These are phyloP conservation scores for Globisporangium middletonii DNA, from an alignment of 352 stramenopile genomes.

Conservation along the genomic window DNA sequence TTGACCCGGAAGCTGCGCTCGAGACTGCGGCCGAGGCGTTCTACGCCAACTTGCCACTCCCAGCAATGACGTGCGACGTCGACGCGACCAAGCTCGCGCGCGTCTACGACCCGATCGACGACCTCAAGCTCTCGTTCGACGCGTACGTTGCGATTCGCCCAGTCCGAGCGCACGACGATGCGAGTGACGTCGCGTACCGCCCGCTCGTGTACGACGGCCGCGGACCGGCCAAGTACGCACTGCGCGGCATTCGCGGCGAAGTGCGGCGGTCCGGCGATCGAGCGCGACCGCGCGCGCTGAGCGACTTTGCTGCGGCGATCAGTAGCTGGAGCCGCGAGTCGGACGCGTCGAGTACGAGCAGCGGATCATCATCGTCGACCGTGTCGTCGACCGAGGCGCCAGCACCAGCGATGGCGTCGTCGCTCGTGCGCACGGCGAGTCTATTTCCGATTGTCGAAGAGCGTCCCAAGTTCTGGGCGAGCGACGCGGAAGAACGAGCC, in stretches of 20 bases:
- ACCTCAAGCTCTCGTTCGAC: constrained; percentile 77
- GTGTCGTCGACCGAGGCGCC: too few relatives aligned
- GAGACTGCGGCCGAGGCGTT: constrained; percentile 47
- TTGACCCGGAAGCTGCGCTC: constrained; percentile 32
- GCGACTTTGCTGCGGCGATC: too few relatives aligned
- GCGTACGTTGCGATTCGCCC: constrained; percentile 48
- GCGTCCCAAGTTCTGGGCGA: constrained; percentile 6
- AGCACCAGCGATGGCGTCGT: not conserved
- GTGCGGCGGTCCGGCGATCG: too few relatives aligned
- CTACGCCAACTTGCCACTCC: constrained; percentile 56
- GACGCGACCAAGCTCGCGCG: constrained; percentile 52
- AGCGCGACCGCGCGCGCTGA: too few relatives aligned
- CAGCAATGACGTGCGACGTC: constrained; percentile 68
- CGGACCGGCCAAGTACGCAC: constrained; percentile 36
- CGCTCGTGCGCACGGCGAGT: constrained; percentile 7
- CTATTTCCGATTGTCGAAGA: constrained; percentile 19
- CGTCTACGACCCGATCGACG: constrained; percentile 49
- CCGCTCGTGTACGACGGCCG: constrained; percentile 59
- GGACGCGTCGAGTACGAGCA: too few relatives aligned
- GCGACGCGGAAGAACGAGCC: not conserved
- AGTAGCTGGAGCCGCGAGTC: too few relatives aligned
- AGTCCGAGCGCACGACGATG: constrained; percentile 17
- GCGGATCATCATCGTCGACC: too few relatives aligned
- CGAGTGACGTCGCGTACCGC: constrained; percentile 63
- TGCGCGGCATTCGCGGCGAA: constrained; percentile 27